phyloP scores from a whole-genome alignment of 1,284 basidiomycete genomes.

The Puccinia sorghi region DNA sequence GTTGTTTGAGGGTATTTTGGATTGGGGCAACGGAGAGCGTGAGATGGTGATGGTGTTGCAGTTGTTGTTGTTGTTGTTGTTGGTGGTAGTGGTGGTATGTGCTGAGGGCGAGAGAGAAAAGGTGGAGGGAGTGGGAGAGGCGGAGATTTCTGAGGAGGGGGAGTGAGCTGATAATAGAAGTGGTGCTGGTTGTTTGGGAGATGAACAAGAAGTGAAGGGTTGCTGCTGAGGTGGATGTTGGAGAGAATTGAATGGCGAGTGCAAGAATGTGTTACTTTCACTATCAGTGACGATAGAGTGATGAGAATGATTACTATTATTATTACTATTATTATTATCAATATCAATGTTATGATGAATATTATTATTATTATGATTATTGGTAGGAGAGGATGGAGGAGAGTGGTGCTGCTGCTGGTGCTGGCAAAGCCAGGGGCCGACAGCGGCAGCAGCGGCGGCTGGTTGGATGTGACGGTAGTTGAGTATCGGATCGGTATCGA shows the following conservation, averaged over 20 bases:
- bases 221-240: background rate
- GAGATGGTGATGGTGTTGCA: background rate
- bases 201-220: background rate
- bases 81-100: background rate
- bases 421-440: slow-evolving; percentile 48
- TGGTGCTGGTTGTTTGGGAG: background rate
- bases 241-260: background rate
- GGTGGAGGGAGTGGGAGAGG: slow-evolving; percentile 16
- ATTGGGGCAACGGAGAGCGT: background rate
- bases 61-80: background rate
- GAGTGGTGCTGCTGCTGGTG: background rate
- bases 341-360: background rate
- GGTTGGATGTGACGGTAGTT: slow-evolving; percentile 44
- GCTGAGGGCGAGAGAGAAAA: background rate
- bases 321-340: background rate
- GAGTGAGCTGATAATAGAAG: background rate
- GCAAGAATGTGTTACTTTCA: background rate
- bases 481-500: slow-evolving; percentile 47
- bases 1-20: background rate
- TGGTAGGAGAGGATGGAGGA: background rate
- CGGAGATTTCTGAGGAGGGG: slow-evolving; percentile 19
- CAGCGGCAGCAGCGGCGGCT: slow-evolving; percentile 47
- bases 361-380: background rate
- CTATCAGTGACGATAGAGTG: background rate
- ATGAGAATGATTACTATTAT: background rate